Base-by-base conservation (phyloP, 1,139 yeast genomes). In the Candida pseudocylindracea region DNA sequence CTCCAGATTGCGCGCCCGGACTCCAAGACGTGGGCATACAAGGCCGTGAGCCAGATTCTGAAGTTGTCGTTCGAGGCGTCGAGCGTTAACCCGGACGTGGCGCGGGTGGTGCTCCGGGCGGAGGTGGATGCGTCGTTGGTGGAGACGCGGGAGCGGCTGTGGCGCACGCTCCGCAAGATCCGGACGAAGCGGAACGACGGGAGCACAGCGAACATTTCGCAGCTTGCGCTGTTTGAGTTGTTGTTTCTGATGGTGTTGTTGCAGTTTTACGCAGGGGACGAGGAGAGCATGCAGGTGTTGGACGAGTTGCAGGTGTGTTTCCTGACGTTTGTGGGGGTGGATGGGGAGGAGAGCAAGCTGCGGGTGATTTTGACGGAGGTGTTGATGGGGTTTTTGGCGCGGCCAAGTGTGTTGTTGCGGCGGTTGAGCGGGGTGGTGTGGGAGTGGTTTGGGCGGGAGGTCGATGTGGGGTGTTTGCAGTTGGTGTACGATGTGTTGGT, bases 211-310 rank as follows among this genome's bases (percentile, higher is more conserved):
- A 26, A 26, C 11, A n/a, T 7, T 3, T 52, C 50, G 29, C 55
- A 54, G 31, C 46, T 52, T 10, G 46, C 45, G 34, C 55, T 63
- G 34, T 74, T 78, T 45, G 92, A 81, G 46, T 55, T 80, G 31
- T 55, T 88, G 33, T 69, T 79, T 37, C 75, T 94, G 1, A 68
- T 80, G 64, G 76, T 76, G 2, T 51, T 83, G 31, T 49, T 88
- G 25, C 94, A 83, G 46, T 60, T 85, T 30, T 83, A 73, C 45
- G 57, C 72, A 39, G 92, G 88, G 12, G 83, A 73, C 42, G 71
- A 67, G 34, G 96, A 85, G 39, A 75, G 93, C 0, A 69, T 76
- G 4, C 59, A 70, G 27, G 73, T 81, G 15, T 57, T 83, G 30
- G 73, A 71, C 29, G 98, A 85, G 45, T 54, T 85, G 35, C 70